Evolutionary conservation across 2,329 filamentous ascomycete species (phyloP), one percentile per base, ranked within the genome.

Genomic region (Penicillium verrucosum): DNA sequence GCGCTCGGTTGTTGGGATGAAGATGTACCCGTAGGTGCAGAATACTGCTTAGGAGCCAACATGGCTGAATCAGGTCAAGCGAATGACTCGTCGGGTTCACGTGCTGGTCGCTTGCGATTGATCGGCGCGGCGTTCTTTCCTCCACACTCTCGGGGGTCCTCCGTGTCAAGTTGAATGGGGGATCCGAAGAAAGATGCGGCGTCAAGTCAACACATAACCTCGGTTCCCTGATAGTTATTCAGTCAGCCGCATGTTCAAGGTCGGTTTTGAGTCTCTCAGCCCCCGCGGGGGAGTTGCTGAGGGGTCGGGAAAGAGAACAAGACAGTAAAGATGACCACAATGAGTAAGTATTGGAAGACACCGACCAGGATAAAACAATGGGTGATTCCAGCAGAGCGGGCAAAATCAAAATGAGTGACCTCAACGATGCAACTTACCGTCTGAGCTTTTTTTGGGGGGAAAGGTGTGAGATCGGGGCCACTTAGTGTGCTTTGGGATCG

Each of bases 11-110:
- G 66, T 57, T 75, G 73, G 43, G 70, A 69, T n/a, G 69, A 54
- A 18, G 70, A 63, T 42, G 65, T 62, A 44, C 70, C 68, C 60
- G 75, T 51, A 11, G 68, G 64, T 23, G 67, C 64, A 21, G 70
- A 62, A 60, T 76, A 78, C 42, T 70, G 68, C 59, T 78, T 77
- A n/a, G 75, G 74, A 44, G 75, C 74, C 56, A 78, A 60, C 76
- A 78, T 78, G 38, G 49, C 60, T 47, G 38, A 37, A 21, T 49
- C 45, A 50, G 42, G 23, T 54, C 48, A 34, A 36, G 25, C 9
- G 55, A 30, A 46, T 48, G 34, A 37, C 23, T 59, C 21, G 47
- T 49, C 29, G 21, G 37, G 27, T 27, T 48, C 45, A 46, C 37
- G 21, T 23, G 34, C 34, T 40, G 25, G 38, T 43, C 40, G 51